These are phyloP conservation scores for Ashbya aceris DNA, from an alignment of 1,139 yeast genomes.

Conservation along the genomic window DNA sequence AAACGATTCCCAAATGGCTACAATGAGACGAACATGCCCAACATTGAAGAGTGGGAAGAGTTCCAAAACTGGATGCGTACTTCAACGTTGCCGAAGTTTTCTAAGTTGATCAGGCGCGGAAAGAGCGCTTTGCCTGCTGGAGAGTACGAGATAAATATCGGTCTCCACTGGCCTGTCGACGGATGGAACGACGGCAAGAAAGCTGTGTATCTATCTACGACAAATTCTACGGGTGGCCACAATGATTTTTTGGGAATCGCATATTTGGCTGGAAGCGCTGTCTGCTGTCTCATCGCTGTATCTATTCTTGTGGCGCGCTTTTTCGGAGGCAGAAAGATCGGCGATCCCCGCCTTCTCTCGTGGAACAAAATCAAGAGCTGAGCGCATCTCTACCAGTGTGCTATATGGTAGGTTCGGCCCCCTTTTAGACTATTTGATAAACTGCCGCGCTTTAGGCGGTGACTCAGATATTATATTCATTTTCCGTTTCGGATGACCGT, in stretches of 20 bases:
- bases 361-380: conserved; percentile 19
- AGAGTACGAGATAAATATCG: conserved; percentile 49
- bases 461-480: no score
- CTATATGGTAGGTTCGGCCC: no score
- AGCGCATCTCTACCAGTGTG: not conserved
- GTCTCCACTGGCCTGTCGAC: conserved; percentile 59
- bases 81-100: conserved; percentile 63
- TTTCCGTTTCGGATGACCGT: no score
- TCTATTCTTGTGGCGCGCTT: conserved; percentile 41
- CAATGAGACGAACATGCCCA: conserved; percentile 54
- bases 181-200: conserved; percentile 59
- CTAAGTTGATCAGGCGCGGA: conserved; percentile 57
- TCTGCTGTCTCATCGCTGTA: conserved; percentile 40
- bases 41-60: conserved; percentile 46
- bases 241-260: conserved; percentile 59
- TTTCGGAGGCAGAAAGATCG: conserved; percentile 31
- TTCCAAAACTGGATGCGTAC: conserved; percentile 82
- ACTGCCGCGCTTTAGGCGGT: no score
- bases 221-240: conserved; percentile 61
- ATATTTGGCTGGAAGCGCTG: conserved; percentile 54
- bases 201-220: conserved; percentile 56
- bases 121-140: conserved; percentile 45
- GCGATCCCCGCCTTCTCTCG: conserved; percentile 24
- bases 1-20: conserved; percentile 61
- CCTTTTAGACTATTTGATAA: no score